These are phyloP conservation scores for Rhynchospora tenuis DNA, from an alignment of 176 grass and related monocot genomes.

Conservation along the genomic window DNA sequence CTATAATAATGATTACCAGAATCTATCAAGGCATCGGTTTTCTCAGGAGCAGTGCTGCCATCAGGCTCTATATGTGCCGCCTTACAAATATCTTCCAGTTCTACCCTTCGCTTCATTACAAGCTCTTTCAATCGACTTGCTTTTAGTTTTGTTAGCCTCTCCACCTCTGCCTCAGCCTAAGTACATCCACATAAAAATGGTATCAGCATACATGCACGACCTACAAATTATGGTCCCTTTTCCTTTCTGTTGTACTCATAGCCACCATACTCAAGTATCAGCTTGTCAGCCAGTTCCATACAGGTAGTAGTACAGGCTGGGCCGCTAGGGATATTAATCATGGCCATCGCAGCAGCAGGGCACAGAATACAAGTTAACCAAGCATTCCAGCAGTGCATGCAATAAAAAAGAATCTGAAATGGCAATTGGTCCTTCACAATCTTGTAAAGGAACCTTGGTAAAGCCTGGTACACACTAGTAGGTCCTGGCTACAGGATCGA, in stretches of 20 bases:
- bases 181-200: constrained; percentile 3
- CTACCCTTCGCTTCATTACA: constrained; percentile 61
- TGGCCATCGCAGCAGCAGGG: neutral
- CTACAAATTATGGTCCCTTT: neutral
- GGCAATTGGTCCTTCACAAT: neutral
- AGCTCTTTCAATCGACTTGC: constrained; percentile 83
- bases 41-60: constrained; percentile 62
- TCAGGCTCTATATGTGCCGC: constrained; percentile 86
- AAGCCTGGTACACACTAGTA: neutral
- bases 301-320: neutral
- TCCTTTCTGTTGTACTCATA: neutral
- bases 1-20: constrained; percentile 46
- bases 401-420: neutral
- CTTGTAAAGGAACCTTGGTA: neutral
- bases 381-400: neutral
- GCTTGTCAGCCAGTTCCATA: neutral
- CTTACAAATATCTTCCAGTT: constrained; percentile 89
- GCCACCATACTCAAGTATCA: neutral
- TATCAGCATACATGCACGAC: neutral
- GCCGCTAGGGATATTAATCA: neutral
- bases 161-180: constrained; percentile 61
- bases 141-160: constrained; percentile 77
- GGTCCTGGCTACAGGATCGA: neutral
- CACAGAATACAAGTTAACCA: neutral
- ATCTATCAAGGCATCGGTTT: constrained; percentile 77